Evolutionary conservation across 495 filamentous ascomycete species (phyloP), one percentile per base, ranked within the genome.

Genomic region (Neurospora hispaniola): DNA sequence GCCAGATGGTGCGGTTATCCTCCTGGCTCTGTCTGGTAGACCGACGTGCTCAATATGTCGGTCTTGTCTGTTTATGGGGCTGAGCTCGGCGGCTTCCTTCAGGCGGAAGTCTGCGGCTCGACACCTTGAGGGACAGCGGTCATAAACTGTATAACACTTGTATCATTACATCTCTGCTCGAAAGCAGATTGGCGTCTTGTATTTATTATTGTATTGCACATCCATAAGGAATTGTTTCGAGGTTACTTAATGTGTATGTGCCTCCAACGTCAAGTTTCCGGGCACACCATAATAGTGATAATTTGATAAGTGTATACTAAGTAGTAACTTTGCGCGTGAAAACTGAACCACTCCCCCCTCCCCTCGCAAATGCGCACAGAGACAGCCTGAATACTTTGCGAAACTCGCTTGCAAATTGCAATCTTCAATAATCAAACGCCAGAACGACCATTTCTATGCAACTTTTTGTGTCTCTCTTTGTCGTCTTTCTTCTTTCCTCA

Each of bases 391-490:
- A 20, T 12, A 27, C 48, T 59, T 23, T 27, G 48, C 54, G 54
- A 66, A 66, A 66, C 54, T 66, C 35, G 54, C 27, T 66, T 66
- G 54, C 27, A 66, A 66, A 66, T 66, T 66, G 54, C 54, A 66
- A 66, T 35, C 2, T 66, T 66, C 54, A 18, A 9, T 59, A 23
- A 66, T 31, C 14, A 16, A 73, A 78, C 74, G 74, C 75, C 76
- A 72, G 10, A 78, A 75, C 73, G 69, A 74, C 77, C 74, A n/a
- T 66, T 9, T 71, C 74, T 77, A 76, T 77, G 74, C 77, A 78
- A 74, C 44, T 69, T 72, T 70, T 68, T 14, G 38, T 14, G 38
- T 12, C n/a, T 40, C n/a, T 42, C 11, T 41, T 46, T 39, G 54
- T 35, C 68, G 10, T 43, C 39, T 42, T 41, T 23, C 66, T 23